These are phyloP conservation scores for Suhomyces coccinellae DNA, from an alignment of 1,139 yeast genomes.

Conservation along the genomic window DNA sequence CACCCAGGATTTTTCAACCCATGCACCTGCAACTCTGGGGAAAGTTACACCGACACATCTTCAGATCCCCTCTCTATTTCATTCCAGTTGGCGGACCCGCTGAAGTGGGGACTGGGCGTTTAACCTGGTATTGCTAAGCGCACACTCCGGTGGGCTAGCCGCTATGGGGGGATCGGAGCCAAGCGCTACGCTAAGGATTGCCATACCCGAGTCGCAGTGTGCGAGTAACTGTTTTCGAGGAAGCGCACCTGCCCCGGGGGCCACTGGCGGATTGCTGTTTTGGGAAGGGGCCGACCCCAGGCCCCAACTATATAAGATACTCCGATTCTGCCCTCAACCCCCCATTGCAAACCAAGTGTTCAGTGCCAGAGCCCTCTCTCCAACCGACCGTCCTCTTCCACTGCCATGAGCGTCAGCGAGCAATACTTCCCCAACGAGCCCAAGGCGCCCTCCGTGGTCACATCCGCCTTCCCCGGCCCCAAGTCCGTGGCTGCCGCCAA, in stretches of 20 bases:
- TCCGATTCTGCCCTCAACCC: background rate
- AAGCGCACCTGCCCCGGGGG: background rate
- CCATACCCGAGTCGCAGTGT: background rate
- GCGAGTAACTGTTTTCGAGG: background rate
- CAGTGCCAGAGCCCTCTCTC: background rate
- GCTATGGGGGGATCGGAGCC: background rate
- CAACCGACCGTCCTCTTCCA: background rate
- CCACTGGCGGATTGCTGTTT: conserved; percentile 11
- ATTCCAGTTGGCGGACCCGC: no score
- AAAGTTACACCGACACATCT: no score
- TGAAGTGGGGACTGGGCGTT: no score
- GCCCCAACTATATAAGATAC: no score
- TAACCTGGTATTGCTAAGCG: no score
- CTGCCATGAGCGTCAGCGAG: conserved; percentile 44
- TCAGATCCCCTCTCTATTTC: no score
- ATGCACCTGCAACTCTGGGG: no score
- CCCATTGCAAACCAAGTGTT: background rate
- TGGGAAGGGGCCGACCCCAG: conserved; percentile 2
- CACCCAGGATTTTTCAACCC: no score
- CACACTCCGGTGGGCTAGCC: no score
- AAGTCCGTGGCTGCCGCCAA: conserved; percentile 46
- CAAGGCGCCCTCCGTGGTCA: conserved; percentile 51
- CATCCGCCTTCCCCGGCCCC: conserved; percentile 65
- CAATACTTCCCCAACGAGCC: conserved; percentile 71
- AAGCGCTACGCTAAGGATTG: background rate